Conservation (phyloP, 2,329 filamentous ascomycete genomes). For the Arthrobotrys iridis region DNA sequence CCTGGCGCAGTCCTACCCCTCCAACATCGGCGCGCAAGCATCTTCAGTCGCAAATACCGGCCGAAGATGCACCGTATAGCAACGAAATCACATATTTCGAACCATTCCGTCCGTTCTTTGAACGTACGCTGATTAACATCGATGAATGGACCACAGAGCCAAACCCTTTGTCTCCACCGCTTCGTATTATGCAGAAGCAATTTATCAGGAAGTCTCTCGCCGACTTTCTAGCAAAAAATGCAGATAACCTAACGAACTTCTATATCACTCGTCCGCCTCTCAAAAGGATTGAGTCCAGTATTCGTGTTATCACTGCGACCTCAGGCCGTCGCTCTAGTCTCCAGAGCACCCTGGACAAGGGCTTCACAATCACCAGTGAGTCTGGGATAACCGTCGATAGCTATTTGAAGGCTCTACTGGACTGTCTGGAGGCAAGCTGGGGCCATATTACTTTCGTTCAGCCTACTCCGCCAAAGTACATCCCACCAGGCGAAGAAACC, state of each 20-base stretch:
- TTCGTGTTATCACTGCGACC: conserved; percentile 40
- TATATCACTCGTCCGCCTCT: conserved; percentile 47
- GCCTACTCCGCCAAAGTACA: conserved; percentile 10
- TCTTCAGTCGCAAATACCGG: background rate
- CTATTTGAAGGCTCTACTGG: conserved; percentile 32
- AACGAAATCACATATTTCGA: conserved; percentile 31
- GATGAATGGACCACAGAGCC: conserved; percentile 41
- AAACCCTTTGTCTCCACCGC: background rate
- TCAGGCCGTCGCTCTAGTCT: conserved; percentile 29
- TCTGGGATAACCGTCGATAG: conserved; percentile 34
- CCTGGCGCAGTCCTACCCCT: conserved; percentile 44
- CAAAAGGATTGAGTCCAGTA: conserved; percentile 47
- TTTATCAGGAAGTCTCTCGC: conserved; percentile 38
- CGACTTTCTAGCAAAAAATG: conserved; percentile 35
- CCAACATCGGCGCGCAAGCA: conserved; percentile 17
- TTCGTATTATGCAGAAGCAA: conserved; percentile 28
- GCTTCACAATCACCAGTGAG: conserved; percentile 32
- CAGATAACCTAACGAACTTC: conserved; percentile 20
- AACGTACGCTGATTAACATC: conserved; percentile 43
- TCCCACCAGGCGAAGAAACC: conserved; percentile 1
- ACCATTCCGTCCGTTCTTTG: conserved; percentile 48
- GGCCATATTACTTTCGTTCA: conserved; percentile 26
- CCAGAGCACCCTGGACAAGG: conserved; percentile 29
- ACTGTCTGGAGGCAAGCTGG: conserved; percentile 43
- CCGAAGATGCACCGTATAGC: background rate